phyloP scores from a whole-genome alignment of 257 asterid species.

The Scutellaria minor region DNA sequence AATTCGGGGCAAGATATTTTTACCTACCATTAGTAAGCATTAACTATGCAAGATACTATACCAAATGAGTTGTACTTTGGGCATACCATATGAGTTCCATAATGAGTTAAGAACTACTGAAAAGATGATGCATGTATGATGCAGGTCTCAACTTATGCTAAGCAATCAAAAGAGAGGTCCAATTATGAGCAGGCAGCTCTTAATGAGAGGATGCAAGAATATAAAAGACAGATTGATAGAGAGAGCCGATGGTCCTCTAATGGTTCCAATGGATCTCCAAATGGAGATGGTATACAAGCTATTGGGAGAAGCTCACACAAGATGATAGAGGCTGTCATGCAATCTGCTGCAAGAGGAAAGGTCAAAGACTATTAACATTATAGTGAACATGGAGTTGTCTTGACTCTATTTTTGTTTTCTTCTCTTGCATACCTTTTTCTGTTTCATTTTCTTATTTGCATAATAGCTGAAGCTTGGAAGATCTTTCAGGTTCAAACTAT shows the following conservation, averaged over 20 bases:
- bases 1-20: constrained; percentile 21
- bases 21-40: neutral
- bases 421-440: neutral
- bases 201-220: constrained; percentile 97
- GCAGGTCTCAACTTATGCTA: constrained; percentile 96
- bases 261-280: constrained; percentile 91
- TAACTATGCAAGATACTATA: constrained; percentile 6
- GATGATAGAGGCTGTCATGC: constrained; percentile 99
- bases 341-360: constrained; percentile 98
- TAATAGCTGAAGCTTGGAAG: constrained; percentile 39
- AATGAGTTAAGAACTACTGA: constrained; percentile 25
- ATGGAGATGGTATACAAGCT: constrained; percentile 98
- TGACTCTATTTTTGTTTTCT: constrained; percentile 15
- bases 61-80: constrained; percentile 4
- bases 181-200: constrained; percentile 98
- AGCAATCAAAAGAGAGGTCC: constrained; percentile 93
- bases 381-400: constrained; percentile 26
- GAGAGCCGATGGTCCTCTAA: constrained; percentile 92
- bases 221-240: constrained; percentile 87
- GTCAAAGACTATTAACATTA: constrained; percentile 41
- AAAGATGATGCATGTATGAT: constrained; percentile 30
- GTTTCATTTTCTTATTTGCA: constrained; percentile 25
- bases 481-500: constrained; percentile 95
- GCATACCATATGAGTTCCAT: neutral
- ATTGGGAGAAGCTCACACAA: constrained; percentile 98